These are phyloP conservation scores for Raphanus sativus DNA, from an alignment of 345 rosid genomes.

Conservation along the genomic window DNA sequence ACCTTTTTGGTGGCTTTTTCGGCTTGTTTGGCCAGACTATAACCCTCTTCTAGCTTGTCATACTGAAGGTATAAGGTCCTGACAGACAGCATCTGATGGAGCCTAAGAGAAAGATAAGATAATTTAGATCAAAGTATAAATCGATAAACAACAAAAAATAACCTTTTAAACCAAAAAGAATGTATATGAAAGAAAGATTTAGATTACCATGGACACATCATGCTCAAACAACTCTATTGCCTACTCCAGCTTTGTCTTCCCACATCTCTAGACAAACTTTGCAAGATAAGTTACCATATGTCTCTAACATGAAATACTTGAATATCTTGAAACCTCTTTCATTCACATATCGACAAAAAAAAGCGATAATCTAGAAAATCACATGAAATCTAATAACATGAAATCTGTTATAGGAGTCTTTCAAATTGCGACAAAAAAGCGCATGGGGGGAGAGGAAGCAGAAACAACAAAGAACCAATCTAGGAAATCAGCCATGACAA, in stretches of 20 bases:
- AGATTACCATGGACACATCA: slow-evolving; percentile 74
- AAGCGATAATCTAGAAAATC: too few relatives aligned
- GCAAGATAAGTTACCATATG: slow-evolving; percentile 86
- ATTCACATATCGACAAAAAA: too few relatives aligned
- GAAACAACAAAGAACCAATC: background rate
- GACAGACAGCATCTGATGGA: slow-evolving; percentile 72
- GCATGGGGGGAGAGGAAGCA: too few relatives aligned
- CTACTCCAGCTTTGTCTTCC: slow-evolving; percentile 84
- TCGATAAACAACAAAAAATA: slow-evolving; percentile 3
- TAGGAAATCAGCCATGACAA: background rate
- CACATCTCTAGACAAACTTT: slow-evolving; percentile 89
- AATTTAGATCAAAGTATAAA: background rate
- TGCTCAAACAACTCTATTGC: slow-evolving; percentile 92
- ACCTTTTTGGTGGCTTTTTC: slow-evolving; percentile 79
- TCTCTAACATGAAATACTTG: slow-evolving; percentile 96
- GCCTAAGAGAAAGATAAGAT: slow-evolving; percentile 49
- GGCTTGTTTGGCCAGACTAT: slow-evolving; percentile 46
- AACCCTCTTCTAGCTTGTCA: slow-evolving; percentile 87
- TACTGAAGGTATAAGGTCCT: slow-evolving; percentile 93
- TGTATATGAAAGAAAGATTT: slow-evolving; percentile 9
- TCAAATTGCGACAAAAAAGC: too few relatives aligned
- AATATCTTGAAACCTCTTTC: slow-evolving; percentile 95
- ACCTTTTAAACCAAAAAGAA: background rate
- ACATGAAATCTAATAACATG: too few relatives aligned
- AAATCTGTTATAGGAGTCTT: too few relatives aligned